These are phyloP conservation scores for Blastobotrys americana DNA, from an alignment of 805 yeast species.

Conservation along the genomic window DNA sequence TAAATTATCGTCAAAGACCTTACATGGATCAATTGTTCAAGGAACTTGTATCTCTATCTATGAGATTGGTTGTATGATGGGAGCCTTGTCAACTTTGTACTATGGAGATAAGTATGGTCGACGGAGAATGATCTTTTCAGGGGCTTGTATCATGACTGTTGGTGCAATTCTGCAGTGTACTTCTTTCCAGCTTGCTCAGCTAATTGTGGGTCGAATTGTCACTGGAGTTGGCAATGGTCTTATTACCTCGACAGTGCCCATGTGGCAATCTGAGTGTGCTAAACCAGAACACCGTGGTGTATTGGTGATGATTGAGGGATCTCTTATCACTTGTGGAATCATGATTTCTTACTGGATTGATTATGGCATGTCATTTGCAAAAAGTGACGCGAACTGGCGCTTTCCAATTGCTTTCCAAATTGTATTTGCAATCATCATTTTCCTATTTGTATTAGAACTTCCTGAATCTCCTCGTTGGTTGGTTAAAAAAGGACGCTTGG, in stretches of 20 bases:
- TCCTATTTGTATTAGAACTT: conserved; percentile 37
- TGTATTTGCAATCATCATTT: conserved; percentile 36
- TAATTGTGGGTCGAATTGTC: conserved; percentile 55
- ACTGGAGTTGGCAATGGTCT: conserved; percentile 71
- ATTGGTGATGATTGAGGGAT: conserved; percentile 23
- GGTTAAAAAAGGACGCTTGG: conserved; percentile 59
- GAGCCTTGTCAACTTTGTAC: conserved; percentile 42
- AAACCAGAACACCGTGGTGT: conserved; percentile 60
- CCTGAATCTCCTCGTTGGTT: conserved; percentile 83
- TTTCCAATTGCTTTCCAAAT: conserved; percentile 21
- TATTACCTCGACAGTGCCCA: conserved; percentile 73
- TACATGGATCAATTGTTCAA: conserved; percentile 19
- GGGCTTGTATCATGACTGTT: conserved; percentile 42
- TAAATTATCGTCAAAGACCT: conserved; percentile 4
- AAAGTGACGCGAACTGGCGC: conserved; percentile 16
- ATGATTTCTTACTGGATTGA: conserved; percentile 29
- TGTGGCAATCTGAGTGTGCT: conserved; percentile 73
- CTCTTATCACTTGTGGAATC: conserved; percentile 27
- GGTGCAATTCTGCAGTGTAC: conserved; percentile 44
- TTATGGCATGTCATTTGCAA: conserved; percentile 16
- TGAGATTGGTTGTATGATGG: conserved; percentile 43
- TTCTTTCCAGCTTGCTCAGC: conserved; percentile 19
- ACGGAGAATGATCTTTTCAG: conserved; percentile 40
- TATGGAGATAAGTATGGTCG: conserved; percentile 45
- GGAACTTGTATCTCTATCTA: conserved; percentile 29